Conservation (phyloP, 2,329 filamentous ascomycete species). For the Trichoderma polysporum region DNA sequence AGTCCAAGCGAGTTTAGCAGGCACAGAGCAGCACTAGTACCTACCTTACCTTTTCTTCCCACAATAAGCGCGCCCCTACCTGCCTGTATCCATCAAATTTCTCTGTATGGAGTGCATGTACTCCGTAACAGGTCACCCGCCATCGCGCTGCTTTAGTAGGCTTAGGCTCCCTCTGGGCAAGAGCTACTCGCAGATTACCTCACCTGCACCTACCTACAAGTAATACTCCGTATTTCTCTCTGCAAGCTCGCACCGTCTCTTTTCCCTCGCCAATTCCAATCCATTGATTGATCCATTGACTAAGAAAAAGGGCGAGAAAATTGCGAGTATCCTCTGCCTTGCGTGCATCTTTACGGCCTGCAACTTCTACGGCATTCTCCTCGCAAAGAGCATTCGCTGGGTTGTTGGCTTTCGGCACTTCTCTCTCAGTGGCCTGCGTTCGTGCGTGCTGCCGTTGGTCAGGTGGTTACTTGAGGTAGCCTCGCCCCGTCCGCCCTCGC, state of each 20-base stretch:
- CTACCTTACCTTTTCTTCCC: background rate
- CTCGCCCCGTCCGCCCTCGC: slow-evolving; percentile 19
- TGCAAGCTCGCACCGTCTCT: background rate
- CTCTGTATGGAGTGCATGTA: slow-evolving; percentile 6
- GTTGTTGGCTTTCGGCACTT: slow-evolving; percentile 1
- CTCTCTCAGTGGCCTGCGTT: background rate
- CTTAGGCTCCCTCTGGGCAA: slow-evolving; percentile 11
- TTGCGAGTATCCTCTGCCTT: background rate
- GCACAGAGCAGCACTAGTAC: background rate
- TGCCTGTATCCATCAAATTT: slow-evolving; percentile 16
- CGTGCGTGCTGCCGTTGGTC: slow-evolving; percentile 20
- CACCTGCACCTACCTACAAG: background rate
- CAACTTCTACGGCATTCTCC: background rate
- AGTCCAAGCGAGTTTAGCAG: background rate
- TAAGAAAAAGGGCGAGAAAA: background rate
- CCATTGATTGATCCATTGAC: slow-evolving; percentile 3
- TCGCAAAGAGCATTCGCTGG: background rate
- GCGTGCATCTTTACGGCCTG: background rate
- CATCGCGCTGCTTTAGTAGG: slow-evolving; percentile 10
- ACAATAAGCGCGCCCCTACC: slow-evolving; percentile 15
- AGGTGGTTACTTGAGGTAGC: slow-evolving; percentile 21
- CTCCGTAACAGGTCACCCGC: slow-evolving; percentile 18
- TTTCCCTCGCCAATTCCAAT: background rate
- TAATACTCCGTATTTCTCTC: background rate
- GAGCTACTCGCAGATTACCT: slow-evolving; percentile 16